These are phyloP conservation scores for Teratosphaeria destructans DNA, from an alignment of 2,329 filamentous ascomycete species.

Conservation along the genomic window DNA sequence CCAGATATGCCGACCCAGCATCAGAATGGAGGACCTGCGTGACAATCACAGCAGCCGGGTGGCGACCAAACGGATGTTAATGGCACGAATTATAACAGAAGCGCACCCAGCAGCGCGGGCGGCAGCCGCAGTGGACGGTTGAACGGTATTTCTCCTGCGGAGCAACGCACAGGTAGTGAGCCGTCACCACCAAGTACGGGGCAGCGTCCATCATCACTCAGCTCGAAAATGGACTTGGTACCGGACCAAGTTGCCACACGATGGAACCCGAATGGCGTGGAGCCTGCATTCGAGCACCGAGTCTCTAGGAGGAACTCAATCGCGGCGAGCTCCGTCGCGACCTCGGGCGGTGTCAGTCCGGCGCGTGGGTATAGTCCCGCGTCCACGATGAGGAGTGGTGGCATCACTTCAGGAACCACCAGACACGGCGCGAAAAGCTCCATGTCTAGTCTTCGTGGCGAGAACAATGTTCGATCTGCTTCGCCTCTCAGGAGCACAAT, in stretches of 20 bases:
- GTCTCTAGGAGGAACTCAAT: constrained; percentile 1
- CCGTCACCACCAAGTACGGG: background rate
- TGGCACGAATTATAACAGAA: background rate
- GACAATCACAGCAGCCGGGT: constrained; percentile 20
- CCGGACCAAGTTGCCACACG: constrained; percentile 6
- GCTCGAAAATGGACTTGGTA: constrained; percentile 1
- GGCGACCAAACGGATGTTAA: constrained; percentile 7
- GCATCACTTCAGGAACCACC: background rate
- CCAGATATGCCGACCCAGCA: constrained; percentile 1
- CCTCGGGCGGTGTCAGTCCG: constrained; percentile 4
- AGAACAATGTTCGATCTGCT: constrained; percentile 1
- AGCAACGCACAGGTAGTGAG: constrained; percentile 2
- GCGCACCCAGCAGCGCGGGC: constrained; percentile 1
- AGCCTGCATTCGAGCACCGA: constrained; percentile 5
- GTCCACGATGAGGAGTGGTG: constrained; percentile 2
- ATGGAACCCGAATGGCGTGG: constrained; percentile 6
- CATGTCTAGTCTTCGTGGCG: constrained; percentile 1
- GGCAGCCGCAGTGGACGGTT: constrained; percentile 1
- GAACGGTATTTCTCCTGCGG: background rate
- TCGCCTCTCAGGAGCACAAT: constrained; percentile 5
- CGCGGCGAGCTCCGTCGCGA: constrained; percentile 2
- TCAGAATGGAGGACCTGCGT: constrained; percentile 6
- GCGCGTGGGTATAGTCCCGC: constrained; percentile 6
- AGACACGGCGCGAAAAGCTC: constrained; percentile 5
- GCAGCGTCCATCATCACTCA: background rate